Evolutionary conservation across 1,284 basidiomycete species (phyloP), one percentile per base, ranked within the genome.

Genomic region (Microbotryum violaceum): DNA sequence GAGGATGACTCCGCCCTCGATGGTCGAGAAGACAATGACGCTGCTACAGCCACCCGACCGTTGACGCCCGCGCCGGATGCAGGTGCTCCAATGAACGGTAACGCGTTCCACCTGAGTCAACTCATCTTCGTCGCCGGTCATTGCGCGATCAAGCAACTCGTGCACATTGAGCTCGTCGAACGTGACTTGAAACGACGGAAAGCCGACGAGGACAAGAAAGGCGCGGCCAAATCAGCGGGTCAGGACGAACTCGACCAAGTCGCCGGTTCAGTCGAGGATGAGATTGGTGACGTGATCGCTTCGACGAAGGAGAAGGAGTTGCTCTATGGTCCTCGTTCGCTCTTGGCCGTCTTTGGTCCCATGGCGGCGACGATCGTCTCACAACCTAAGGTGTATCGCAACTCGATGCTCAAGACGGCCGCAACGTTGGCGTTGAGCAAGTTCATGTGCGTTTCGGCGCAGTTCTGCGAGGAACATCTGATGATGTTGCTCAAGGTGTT

Each of bases 171-270:
- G 75, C 80, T 97, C 49, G 88, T 97, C n/a, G 94, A 98, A 76
- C 81, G 93, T 46, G 94, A 98, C 74, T 89, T 89, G 84, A 98
- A 98, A 78, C 80, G 92, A 18, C 86, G 94, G 75, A 97, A 97
- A 77, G 91, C 94, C 59, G 90, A 90, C 73, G 86, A 83, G 62
- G 85, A 81, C 23, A 81, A 85, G 70, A 67, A 66, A 12, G 72
- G 70, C 56, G 68, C 69, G 45, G 69, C 68, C 12, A 71, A 71
- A 49, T 69, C 68, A 23, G 69, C 70, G 27, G 62, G 44, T 20
- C 62, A 69, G 46, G 91, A 94, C 70, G 92, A 97, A 73, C 83
- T 98, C 0, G 94, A 98, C 68, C 92, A 96, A 71, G 94, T 98
- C 2, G 91, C 89, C 1, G 94, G 96, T 4, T 97, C 94, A 70